Conservation (phyloP, 169 alveolate genomes). For the Hepatocystis sp. region DNA sequence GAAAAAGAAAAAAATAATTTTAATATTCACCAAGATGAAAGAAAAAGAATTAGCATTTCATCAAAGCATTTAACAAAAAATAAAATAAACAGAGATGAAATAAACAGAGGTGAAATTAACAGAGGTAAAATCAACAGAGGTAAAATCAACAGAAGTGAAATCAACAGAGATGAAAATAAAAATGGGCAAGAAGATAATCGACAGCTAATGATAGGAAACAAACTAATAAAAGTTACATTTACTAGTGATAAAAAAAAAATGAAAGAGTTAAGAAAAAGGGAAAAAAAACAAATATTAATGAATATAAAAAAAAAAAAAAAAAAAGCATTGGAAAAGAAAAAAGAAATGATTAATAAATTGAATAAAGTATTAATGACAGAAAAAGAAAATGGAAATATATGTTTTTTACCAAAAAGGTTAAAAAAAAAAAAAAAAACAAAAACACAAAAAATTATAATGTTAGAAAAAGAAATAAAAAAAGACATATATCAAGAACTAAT, state of each 20-base stretch:
- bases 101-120: too few species aligned
- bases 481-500: slow-evolving; percentile 12
- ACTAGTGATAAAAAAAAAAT: slow-evolving; percentile 46
- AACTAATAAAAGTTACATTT: slow-evolving; percentile 40
- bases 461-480: slow-evolving; percentile 52
- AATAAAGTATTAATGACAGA: slow-evolving; percentile 16
- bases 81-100: too few species aligned
- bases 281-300: slow-evolving; percentile 10
- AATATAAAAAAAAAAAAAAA: slow-evolving; percentile 51
- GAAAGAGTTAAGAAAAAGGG: slow-evolving; percentile 22
- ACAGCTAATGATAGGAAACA: slow-evolving; percentile 28
- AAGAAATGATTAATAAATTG: slow-evolving; percentile 36
- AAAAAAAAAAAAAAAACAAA: slow-evolving; percentile 49
- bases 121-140: neutral
- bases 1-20: too few species aligned
- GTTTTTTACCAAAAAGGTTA: slow-evolving; percentile 42
- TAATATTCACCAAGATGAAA: too few species aligned
- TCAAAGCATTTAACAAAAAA: too few species aligned
- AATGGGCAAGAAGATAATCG: neutral
- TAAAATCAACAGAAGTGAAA: neutral
- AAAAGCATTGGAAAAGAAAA: slow-evolving; percentile 40
- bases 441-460: slow-evolving; percentile 17
- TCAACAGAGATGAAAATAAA: neutral
- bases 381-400: slow-evolving; percentile 49
- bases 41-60: too few species aligned